Base-by-base conservation (phyloP, 345 rosid species). In the Dipteronia sinensis region DNA sequence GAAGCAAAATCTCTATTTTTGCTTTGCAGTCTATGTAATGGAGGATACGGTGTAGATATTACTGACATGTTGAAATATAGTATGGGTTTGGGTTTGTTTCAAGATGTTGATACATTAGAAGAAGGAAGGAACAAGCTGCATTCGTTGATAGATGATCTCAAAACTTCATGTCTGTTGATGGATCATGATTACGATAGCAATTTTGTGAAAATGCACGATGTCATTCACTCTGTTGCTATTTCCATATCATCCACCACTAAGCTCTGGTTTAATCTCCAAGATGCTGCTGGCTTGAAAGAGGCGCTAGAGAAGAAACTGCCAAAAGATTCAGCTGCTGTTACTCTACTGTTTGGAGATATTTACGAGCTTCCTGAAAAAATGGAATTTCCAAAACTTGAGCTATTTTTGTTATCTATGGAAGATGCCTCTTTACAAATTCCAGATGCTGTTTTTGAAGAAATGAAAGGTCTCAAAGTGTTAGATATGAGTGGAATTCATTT, bases 181-280 rank as follows among this genome's bases (percentile, higher is more conserved):
- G 70, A 74, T 2, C 23, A 61, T 72, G 49, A 16, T 16, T 49
- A 1, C 69, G 49, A 17, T 16, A 1, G 8, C 40, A 46, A n/a
- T 29, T 34, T 10, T 1, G 67, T 82, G 27, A 79, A 63, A 47
- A 82, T 86, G 77, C 86, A 86, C 58, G 79, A 83, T 23, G 53
- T 79, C 11, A 69, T 83, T 17, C 71, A 9, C 40, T 13, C 31
- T 11, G 70, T 70, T 7, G 84, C 86, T 3, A 1, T 63, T 6
- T 65, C 78, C 3, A 74, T 82, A 1, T 82, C 81, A 25, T 27
- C 79, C 10, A 65, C 25, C 44, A 81, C 47, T 1, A 56, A 69
- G 2, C 71, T 42, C 8, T 20, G 65, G 25, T 42, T 77, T 61
- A 15, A 19, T 25, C 16, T 83, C 2, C 19, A 20, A n/a, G 71